These are phyloP conservation scores for Coleophoma cylindrospora DNA, from an alignment of 2,329 filamentous ascomycete genomes.

Conservation along the genomic window DNA sequence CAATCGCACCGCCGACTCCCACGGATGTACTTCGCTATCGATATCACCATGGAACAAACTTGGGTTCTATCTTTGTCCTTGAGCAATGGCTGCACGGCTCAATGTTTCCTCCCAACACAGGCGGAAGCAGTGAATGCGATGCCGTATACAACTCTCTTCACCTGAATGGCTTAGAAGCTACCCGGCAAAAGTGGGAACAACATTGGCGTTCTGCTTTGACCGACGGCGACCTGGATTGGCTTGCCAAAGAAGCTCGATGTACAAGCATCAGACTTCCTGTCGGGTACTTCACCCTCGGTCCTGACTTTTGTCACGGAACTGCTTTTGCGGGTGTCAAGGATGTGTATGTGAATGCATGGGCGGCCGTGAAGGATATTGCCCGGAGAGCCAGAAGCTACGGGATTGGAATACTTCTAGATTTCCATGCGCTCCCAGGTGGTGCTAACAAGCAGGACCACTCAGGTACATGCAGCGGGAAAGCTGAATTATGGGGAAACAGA, in stretches of 20 bases:
- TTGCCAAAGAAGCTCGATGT: constrained; percentile 44
- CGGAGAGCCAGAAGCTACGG: constrained; percentile 37
- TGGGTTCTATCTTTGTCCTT: constrained; percentile 53
- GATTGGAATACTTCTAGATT: constrained; percentile 51
- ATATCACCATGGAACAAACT: constrained; percentile 54
- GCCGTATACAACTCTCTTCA: constrained; percentile 40
- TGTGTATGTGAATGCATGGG: constrained; percentile 50
- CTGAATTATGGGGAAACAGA: constrained; percentile 43
- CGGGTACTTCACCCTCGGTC: constrained; percentile 52
- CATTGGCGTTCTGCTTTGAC: constrained; percentile 47
- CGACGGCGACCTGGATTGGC: constrained; percentile 46
- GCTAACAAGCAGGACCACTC: constrained; percentile 51
- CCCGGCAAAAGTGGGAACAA: constrained; percentile 43
- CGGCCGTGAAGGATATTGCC: constrained; percentile 40
- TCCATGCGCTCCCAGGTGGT: constrained; percentile 54
- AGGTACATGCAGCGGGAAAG: constrained; percentile 45
- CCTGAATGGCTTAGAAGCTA: constrained; percentile 39
- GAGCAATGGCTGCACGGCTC: constrained; percentile 50
- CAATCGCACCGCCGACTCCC: constrained; percentile 28
- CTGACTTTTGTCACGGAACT: constrained; percentile 42
- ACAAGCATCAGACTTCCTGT: constrained; percentile 56
- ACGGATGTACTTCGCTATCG: constrained; percentile 44
- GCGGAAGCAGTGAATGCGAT: constrained; percentile 43
- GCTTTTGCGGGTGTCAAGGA: constrained; percentile 40
- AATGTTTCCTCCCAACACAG: constrained; percentile 39